phyloP scores from a whole-genome alignment of 2,329 filamentous ascomycete species.

The Kalmusia sp. region DNA sequence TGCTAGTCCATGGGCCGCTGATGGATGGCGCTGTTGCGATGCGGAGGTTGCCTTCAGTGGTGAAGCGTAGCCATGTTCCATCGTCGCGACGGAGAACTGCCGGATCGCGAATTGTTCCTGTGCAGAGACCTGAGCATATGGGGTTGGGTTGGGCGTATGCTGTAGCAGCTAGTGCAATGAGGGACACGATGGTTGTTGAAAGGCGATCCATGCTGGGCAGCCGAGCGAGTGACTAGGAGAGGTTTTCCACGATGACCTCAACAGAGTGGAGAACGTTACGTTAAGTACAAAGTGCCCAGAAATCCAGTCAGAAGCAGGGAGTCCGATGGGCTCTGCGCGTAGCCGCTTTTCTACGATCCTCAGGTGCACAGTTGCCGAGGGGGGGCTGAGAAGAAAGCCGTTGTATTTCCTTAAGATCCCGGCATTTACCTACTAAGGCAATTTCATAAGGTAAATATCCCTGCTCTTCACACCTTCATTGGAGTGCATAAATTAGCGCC shows the following conservation, averaged over 20 bases:
- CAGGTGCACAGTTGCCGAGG: background rate
- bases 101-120: constrained; percentile 2
- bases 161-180: background rate
- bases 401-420: no score
- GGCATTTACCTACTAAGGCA: no score
- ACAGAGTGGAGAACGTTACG: background rate
- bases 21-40: constrained; percentile 16
- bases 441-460: no score
- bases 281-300: background rate
- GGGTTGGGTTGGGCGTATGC: background rate
- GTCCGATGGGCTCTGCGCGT: no score
- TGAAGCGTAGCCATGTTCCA: constrained; percentile 16
- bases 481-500: background rate
- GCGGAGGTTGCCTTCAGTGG: constrained; percentile 16
- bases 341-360: no score
- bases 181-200: background rate
- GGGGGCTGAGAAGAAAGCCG: background rate
- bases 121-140: constrained; percentile 1
- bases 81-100: constrained; percentile 1
- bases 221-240: no score
- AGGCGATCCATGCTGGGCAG: background rate
- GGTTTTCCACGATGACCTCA: background rate
- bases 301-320: background rate
- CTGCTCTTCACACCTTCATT: no score
- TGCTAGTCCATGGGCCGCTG: constrained; percentile 12